A percentile compares a stretch with the other conserved stretches of the same genome.
Conservation (phyloP, 495 filamentous ascomycete genomes). For the Trichoderma orchidacearum region DNA sequence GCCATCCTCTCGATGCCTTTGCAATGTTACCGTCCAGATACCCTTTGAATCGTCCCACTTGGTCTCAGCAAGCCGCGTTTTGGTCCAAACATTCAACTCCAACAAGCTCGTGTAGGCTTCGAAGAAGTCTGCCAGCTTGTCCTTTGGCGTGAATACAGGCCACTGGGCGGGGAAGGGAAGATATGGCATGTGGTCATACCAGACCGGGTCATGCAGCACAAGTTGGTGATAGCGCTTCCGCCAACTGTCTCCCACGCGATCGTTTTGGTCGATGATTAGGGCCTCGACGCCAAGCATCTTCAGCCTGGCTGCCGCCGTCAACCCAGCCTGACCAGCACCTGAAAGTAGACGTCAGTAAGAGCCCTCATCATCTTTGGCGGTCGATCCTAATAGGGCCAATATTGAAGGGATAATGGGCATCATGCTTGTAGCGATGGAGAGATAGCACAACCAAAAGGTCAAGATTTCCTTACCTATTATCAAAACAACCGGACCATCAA, state of each 20-base stretch:
- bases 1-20: slow-evolving; percentile 33
- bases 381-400: too few species aligned
- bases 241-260: slow-evolving; percentile 65
- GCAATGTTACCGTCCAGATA: slow-evolving; percentile 48
- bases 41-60: slow-evolving; percentile 39
- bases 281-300: slow-evolving; percentile 54
- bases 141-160: slow-evolving; percentile 64
- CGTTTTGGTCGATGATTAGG: slow-evolving; percentile 53
- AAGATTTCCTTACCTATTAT: slow-evolving; percentile 50
- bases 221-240: slow-evolving; percentile 47
- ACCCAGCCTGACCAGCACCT: slow-evolving; percentile 44
- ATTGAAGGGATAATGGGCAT: too few species aligned
- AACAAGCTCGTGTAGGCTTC: slow-evolving; percentile 56
- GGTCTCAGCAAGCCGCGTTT: slow-evolving; percentile 34
- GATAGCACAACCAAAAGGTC: too few species aligned
- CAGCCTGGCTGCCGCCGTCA: slow-evolving; percentile 54
- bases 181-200: slow-evolving; percentile 68
- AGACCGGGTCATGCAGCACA: slow-evolving; percentile 65
- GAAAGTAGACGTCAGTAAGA: slow-evolving; percentile 3
- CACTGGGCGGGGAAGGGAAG: slow-evolving; percentile 53
- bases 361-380: too few species aligned
- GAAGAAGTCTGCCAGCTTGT: slow-evolving; percentile 71
- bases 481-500: slow-evolving; percentile 45
- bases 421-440: too few species aligned
- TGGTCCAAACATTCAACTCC: slow-evolving; percentile 70